phyloP scores from a whole-genome alignment of 306 rosid species.

The cucumber (Cucumis sativus) region Cucumber_9930_V3 NC_026657.2:2124501-2125000 shows the following conservation, averaged over 20 bases:
- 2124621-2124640: neutral
- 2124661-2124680: neutral
- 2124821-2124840: neutral
- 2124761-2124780: neutral
- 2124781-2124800: neutral
- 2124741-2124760: neutral
- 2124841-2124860: neutral
- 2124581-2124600: neutral
- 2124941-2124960: conserved; percentile 95
- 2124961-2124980: conserved; percentile 98
- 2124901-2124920: neutral
- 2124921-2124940: conserved; percentile 25
- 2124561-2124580: neutral
- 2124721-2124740: neutral
- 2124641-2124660: neutral
- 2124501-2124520: neutral
- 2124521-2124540: neutral
- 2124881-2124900: neutral
- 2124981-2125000: conserved; percentile 91
- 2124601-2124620: neutral
- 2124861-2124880: neutral
- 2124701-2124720: neutral
- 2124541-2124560: neutral
- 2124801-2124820: neutral
- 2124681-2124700: neutral